Evolutionary conservation across 805 yeast species (phyloP).

Genomic region (Blastobotrys chiropterorum): DNA sequence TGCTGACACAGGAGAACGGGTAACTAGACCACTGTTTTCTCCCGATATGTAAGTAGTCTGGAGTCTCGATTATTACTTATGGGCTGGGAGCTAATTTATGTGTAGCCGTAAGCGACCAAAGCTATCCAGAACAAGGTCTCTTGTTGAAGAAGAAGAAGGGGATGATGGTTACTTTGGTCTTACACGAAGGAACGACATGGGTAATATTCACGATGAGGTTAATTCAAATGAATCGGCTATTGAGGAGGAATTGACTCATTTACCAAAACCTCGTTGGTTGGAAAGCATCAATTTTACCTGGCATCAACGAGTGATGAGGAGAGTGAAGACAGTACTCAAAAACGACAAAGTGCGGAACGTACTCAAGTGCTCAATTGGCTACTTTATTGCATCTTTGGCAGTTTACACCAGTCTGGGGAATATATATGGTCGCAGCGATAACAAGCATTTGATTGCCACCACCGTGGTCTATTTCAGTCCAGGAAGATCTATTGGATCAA

Average conservation of each 20-base stretch:
- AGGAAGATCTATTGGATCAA: constrained; percentile 68
- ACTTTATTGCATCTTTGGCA: constrained; percentile 63
- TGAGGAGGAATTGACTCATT: background rate
- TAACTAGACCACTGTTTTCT: background rate
- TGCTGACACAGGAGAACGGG: constrained; percentile 36
- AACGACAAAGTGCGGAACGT: constrained; percentile 20
- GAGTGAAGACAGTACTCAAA: background rate
- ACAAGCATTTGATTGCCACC: constrained; percentile 77
- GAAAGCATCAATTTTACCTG: background rate
- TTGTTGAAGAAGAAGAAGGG: background rate
- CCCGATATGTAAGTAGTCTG: background rate
- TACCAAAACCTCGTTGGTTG: background rate
- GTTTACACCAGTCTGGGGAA: constrained; percentile 43
- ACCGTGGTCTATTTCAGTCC: constrained; percentile 84
- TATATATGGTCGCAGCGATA: constrained; percentile 58
- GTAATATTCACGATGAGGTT: background rate
- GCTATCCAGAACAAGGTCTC: background rate
- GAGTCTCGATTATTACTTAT: too few species aligned
- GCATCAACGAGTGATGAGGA: background rate
- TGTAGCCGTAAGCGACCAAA: background rate
- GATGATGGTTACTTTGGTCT: background rate
- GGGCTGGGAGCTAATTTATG: too few species aligned
- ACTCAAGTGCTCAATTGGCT: constrained; percentile 67
- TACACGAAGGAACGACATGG: background rate
- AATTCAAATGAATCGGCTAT: background rate